Evolutionary conservation across 306 rosid genomes (phyloP).

Genomic region (Hylodesmum podocarpum): DNA sequence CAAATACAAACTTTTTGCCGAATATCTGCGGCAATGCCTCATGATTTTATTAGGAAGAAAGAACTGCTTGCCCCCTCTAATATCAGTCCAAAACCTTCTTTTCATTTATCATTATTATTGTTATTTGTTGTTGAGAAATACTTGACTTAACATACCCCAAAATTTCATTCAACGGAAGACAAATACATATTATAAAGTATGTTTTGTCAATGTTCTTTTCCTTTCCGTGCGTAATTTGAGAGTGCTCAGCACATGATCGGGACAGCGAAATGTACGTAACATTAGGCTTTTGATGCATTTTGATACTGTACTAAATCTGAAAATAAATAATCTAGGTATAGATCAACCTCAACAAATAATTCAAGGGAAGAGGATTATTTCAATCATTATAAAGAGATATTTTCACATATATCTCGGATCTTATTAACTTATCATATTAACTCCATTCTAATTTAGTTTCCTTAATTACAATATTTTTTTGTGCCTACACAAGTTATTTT

Average conservation of each 20-base stretch:
- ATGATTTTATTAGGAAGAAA: neutral
- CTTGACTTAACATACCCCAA: neutral
- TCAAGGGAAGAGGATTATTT: neutral
- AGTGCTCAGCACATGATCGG: neutral
- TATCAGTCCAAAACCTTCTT: neutral
- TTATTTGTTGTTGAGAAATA: neutral
- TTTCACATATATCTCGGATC: neutral
- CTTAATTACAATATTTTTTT: too few relatives aligned
- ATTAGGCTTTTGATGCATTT: neutral
- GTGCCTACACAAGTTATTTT: too few relatives aligned
- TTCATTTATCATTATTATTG: neutral
- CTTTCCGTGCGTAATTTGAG: neutral
- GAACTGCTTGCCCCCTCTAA: neutral
- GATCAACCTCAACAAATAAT: neutral
- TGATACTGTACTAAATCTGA: neutral
- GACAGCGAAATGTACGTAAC: neutral
- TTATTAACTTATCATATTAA: neutral
- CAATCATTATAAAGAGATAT: neutral
- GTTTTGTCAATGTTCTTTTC: neutral
- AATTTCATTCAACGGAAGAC: neutral
- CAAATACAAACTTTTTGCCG: neutral
- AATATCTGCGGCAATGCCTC: neutral
- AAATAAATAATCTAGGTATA: neutral
- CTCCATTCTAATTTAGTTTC: neutral
- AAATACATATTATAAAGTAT: neutral